Conservation (phyloP, 345 rosid genomes). For the Hypericum perforatum region DNA sequence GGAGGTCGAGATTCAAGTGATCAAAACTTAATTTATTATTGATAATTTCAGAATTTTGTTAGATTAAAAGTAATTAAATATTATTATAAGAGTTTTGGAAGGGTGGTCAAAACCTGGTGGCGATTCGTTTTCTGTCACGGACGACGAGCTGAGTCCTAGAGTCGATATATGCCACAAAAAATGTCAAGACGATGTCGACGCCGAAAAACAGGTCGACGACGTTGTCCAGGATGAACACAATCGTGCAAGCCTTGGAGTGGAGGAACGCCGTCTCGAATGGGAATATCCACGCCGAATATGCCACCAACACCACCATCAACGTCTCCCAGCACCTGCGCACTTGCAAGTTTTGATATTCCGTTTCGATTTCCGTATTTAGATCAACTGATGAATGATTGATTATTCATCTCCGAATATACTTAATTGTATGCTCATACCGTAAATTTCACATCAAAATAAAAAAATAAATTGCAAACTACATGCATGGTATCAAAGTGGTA, state of each 20-base stretch:
- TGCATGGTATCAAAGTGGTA: too few relatives aligned
- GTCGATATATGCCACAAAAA: conserved; percentile 70
- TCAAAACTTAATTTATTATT: too few relatives aligned
- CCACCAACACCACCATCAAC: conserved; percentile 72
- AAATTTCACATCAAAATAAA: too few relatives aligned
- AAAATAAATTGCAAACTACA: too few relatives aligned
- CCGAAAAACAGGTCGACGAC: conserved; percentile 72
- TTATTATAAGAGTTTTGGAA: neutral
- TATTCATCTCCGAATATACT: too few relatives aligned
- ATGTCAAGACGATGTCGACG: conserved; percentile 64
- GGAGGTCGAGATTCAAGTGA: too few relatives aligned
- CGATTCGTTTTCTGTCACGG: conserved; percentile 44
- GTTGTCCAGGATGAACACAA: conserved; percentile 55
- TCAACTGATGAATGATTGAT: too few relatives aligned
- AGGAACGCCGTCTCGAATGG: conserved; percentile 79
- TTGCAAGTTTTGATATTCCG: neutral
- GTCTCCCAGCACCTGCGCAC: conserved; percentile 76
- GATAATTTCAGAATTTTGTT: too few relatives aligned
- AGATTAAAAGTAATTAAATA: too few relatives aligned
- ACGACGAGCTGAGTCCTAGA: conserved; percentile 62
- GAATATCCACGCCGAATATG: conserved; percentile 76
- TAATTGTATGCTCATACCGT: too few relatives aligned
- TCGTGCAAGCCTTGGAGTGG: conserved; percentile 24
- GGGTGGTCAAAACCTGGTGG: conserved; percentile 38
- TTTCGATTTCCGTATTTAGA: neutral